Base-by-base conservation (phyloP, 1,139 yeast species). In the Lizanozyma gosingica region DNA sequence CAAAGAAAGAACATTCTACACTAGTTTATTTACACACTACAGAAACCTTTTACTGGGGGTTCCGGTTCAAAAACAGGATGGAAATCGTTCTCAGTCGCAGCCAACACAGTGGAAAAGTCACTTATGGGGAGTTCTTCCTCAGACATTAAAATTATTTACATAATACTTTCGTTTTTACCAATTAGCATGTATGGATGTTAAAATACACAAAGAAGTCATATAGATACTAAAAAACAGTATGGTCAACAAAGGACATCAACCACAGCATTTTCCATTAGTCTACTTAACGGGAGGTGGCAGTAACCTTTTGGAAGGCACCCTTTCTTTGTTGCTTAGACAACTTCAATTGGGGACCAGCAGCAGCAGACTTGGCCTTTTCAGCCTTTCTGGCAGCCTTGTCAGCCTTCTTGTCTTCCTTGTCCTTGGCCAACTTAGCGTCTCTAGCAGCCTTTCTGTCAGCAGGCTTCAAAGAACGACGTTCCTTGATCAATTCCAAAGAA, bases 381-480 rank as follows among this genome's bases (percentile, higher is more conserved):
- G 95, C 92, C 81, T 85, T 86, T 84, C 94, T 90, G 69, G 84
- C 79, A 68, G 84, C 92, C 75, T 87, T 92, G 60, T 79, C 86
- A 66, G 81, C 83, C 82, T 86, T 85, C 86, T 86, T 87, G 78
- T 87, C 79, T 71, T 86, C 97, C 82, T 90, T 90, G 70, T 87
- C 95, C 72, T 80, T 83, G 65, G 82, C 82, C 65, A 81, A 75
- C 71, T 90, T 87, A 67, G 80, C 83, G 51, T 87, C 94, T 81
- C 97, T 92, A 65, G 90, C 84, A 62, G 95, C 95, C 81, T 88
- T 86, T 81, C 97, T 94, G 66, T 83, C 92, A 71, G 90, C 92
- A 69, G 98, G 96, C 77, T 90, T 86, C 71, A 80, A 78, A 60
- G 84, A 63, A 78, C 97, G 88, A 83, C 95, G 87, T 80, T 92